Evolutionary conservation across 2,329 filamentous ascomycete species (phyloP).

Genomic region (Fusarium mundagurra): DNA sequence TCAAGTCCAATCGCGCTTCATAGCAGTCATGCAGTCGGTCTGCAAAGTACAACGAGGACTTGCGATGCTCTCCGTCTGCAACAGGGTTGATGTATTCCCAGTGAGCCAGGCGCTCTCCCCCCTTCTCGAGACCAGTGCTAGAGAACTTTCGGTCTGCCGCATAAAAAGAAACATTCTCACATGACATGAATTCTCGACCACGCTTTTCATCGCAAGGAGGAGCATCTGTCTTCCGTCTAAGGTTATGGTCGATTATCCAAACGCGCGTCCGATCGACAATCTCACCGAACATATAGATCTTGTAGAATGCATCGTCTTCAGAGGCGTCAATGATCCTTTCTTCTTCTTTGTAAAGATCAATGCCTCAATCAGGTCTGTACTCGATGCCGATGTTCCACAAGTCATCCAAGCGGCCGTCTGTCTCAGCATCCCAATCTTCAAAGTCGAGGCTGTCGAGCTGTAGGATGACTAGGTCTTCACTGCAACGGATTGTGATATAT

Average conservation of each 20-base stretch:
- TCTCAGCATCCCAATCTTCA: neutral
- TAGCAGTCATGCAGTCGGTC: rapidly evolving
- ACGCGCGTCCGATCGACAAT: too few relatives aligned
- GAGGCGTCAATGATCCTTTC: neutral
- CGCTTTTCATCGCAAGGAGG: neutral
- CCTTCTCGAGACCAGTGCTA: neutral
- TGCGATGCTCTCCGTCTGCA: neutral
- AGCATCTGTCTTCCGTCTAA: rapidly evolving
- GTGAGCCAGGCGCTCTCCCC: neutral
- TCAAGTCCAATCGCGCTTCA: neutral
- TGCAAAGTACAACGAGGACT: neutral
- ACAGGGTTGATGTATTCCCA: neutral
- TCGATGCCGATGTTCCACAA: neutral
- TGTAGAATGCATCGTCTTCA: neutral
- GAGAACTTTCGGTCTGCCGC: neutral
- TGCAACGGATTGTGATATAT: neutral
- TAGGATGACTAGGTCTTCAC: neutral
- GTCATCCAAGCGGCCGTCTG: rapidly evolving
- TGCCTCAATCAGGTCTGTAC: neutral
- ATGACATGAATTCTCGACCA: neutral
- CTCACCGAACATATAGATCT: rapidly evolving
- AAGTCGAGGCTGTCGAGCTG: neutral
- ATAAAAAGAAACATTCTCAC: neutral
- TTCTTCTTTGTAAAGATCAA: neutral
- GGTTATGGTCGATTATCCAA: neutral